Percentiles rank a stretch among this genome's conserved stretches.
phyloP scores from a whole-genome alignment of 192 early-diverging fungal genomes.

The Gorgonomyces haynaldii region DNA sequence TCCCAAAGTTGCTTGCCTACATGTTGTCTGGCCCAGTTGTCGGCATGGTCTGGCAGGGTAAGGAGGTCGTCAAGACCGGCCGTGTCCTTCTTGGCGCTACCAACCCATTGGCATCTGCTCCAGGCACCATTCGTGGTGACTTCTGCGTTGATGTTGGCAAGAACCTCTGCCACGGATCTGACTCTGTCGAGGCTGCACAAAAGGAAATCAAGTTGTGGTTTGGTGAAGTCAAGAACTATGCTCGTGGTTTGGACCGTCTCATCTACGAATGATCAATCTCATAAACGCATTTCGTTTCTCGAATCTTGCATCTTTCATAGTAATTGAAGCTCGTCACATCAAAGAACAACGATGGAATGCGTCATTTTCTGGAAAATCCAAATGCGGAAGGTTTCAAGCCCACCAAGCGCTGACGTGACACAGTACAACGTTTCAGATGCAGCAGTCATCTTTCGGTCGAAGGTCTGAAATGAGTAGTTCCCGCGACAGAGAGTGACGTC shows the following conservation, averaged over 20 bases:
- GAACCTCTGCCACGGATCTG: slow-evolving; percentile 91
- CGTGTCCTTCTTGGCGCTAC: slow-evolving; percentile 80
- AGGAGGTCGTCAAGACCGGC: slow-evolving; percentile 81
- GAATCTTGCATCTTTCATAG: too few relatives aligned
- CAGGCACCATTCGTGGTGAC: slow-evolving; percentile 95
- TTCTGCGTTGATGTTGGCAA: slow-evolving; percentile 67
- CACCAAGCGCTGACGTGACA: too few relatives aligned
- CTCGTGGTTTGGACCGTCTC: slow-evolving; percentile 45
- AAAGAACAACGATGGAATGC: too few relatives aligned
- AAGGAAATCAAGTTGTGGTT: slow-evolving; percentile 82
- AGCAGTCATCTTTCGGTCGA: too few relatives aligned
- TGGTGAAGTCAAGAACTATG: slow-evolving; percentile 51
- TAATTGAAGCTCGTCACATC: too few relatives aligned
- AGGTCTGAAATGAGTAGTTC: too few relatives aligned
- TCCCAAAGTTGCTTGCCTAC: slow-evolving; percentile 63
- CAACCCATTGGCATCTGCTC: slow-evolving; percentile 77
- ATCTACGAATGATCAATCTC: slow-evolving; percentile 69
- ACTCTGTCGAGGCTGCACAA: slow-evolving; percentile 78
- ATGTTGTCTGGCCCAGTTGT: slow-evolving; percentile 92
- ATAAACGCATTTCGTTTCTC: background rate
- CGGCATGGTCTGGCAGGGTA: slow-evolving; percentile 88
- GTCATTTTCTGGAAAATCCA: too few relatives aligned
- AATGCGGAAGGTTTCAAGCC: too few relatives aligned
- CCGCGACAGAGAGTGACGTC: too few relatives aligned
- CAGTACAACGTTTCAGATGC: too few relatives aligned